phyloP scores from a whole-genome alignment of 1,284 basidiomycete genomes.

The Thecaphora thlaspeos region DNA sequence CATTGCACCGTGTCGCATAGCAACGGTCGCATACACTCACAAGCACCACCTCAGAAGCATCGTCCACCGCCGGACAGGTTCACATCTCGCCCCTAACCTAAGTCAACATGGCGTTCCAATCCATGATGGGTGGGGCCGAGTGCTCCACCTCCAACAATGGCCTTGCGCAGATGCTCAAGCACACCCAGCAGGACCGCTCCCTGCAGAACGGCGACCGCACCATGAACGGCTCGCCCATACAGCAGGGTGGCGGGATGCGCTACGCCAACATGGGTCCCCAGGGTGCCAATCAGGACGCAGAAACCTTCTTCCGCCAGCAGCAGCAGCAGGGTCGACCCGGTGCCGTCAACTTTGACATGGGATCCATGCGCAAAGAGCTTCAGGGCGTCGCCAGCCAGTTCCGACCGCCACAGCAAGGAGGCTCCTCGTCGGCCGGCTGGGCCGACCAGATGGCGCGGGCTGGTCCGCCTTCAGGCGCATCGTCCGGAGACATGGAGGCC shows the following conservation, averaged over 20 bases:
- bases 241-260: constrained; percentile 21
- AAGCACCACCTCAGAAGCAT: too few species aligned
- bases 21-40: too few species aligned
- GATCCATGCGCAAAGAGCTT: constrained; percentile 40
- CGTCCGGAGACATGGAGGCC: constrained; percentile 34
- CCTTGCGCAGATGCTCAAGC: constrained; percentile 84
- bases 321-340: constrained; percentile 18
- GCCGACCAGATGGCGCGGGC: constrained; percentile 44
- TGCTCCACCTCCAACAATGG: constrained; percentile 84
- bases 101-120: constrained; percentile 58
- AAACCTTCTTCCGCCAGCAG: constrained; percentile 50
- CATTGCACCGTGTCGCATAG: background rate
- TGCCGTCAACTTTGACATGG: constrained; percentile 41
- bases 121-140: constrained; percentile 83
- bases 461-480: constrained; percentile 11
- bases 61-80: background rate
- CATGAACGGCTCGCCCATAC: constrained; percentile 23
- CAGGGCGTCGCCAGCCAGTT: constrained; percentile 16
- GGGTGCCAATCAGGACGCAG: constrained; percentile 34
- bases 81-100: background rate
- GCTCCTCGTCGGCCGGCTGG: constrained; percentile 23
- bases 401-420: constrained; percentile 10
- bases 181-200: constrained; percentile 84
- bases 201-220: constrained; percentile 64
- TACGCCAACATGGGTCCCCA: constrained; percentile 24